Base-by-base conservation (phyloP, 257 asterid species). In the Leptodermis oblonga region DNA sequence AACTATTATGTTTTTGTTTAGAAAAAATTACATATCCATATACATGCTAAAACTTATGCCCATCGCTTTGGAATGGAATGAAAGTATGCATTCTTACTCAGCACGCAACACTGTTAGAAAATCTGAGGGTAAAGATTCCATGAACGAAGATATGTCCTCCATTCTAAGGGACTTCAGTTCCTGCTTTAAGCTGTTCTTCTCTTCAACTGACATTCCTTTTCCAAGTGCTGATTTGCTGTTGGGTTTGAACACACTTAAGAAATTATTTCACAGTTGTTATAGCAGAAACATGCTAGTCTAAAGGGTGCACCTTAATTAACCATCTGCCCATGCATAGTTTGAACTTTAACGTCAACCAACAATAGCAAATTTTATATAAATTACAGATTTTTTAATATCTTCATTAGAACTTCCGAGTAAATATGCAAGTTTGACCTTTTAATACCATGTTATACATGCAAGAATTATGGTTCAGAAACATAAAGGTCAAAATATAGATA, bases 131-230 rank as follows among this genome's bases (percentile, higher is more conserved):
- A 93, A 82, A 52, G 96, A 87, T 74, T 89, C 96, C 97, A 93
- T 90, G 75, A 93, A 88, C n/a, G 93, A 86, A 63, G 96, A 93
- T 80, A 93, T 73, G 73, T 93, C 97, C 82, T 87, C 98, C 91
- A 89, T 77, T 75, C 81, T 85, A 25, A 93, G 77, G 70, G 86
- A 82, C 82, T 85, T 89, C 74, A 89, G n/a, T 42, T 90, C 96
- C 84, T 85, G 84, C 84, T 75, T 87, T 49, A 93, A 72, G 84
- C 70, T 56, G 48, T 73, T 80, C 69, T 73, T 87, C 86, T 90
- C 97, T 80, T 87, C 96, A 70, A 70, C 73, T 7, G 95, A 81
- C 96, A 90, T 86, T 66, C 89, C 91, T 77, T 82, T 79, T 71
- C 97, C 96, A 36, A 90, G 87, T 30, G 82, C 76, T 8, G 99